Base-by-base conservation (phyloP, 1,284 basidiomycete genomes). In the Cronartium quercuum region DNA sequence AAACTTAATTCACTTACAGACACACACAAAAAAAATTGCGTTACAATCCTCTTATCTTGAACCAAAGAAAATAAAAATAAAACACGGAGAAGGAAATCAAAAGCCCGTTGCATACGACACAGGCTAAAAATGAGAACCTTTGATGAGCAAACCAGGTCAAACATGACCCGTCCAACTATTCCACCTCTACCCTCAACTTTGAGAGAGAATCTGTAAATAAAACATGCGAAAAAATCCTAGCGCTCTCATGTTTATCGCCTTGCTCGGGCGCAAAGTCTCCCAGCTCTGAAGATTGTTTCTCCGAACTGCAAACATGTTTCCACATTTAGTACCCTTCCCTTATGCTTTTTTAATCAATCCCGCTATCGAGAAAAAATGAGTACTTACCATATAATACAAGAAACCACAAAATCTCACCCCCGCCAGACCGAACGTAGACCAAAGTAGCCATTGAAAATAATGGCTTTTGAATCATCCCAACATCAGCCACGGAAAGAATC, bases 401-500 rank as follows among this genome's bases (percentile, higher is more conserved):
- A 75, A 75, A 35, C 73, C 73, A 24, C 73, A 75, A 62, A 75
- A 75, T 21, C 66, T 75, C 7, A 75, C 38, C 5, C 47, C 42
- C 12, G 73, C n/a, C 42, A 75, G 64, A 10, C 55, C 60, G 42
- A 75, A 75, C 15, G 66, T 75, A n/a, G 66, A 42, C 73, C 73
- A 75, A 6, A 75, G 60, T 18, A 75, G 44, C 2, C 65, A 65
- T 55, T 67, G 65, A 57, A 75, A 75, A 63, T 75, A 75, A 61
- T 75, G 61, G 24, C 73, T 75, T 21, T 18, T 51, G 24, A 37
- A 5, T 24, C 35, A 29, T 29, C 29, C 29, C 29, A 29, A 29
- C 29, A 29, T 29, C 29, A 29, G 29, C 29, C 29, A 29, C 29
- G 29, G 29, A 40, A 61, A 69, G 15, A 13, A 68, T 24, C 15